Conservation (phyloP, 1,284 basidiomycete species). For the Testicularia cyperi region DNA sequence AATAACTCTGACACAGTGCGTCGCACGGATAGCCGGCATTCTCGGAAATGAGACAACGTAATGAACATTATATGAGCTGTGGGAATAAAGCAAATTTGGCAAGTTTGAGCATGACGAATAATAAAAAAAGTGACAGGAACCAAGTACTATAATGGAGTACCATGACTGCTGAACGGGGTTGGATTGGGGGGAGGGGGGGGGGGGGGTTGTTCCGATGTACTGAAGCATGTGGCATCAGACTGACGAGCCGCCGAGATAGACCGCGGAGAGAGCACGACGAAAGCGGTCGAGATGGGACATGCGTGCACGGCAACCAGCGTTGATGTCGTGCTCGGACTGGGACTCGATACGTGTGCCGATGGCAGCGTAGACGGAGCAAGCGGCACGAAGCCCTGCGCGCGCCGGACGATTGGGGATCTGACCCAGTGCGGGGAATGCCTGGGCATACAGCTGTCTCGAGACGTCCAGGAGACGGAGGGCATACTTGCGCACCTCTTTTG, state of each 20-base stretch:
- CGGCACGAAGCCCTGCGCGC: slow-evolving; percentile 40
- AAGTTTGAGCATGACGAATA: too few species aligned
- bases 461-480: slow-evolving; percentile 25
- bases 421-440: slow-evolving; percentile 32
- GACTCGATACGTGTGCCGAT: slow-evolving; percentile 33
- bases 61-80: too few species aligned
- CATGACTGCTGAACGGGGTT: too few species aligned
- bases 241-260: slow-evolving; percentile 28
- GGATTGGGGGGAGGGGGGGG: too few species aligned
- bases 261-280: slow-evolving; percentile 13
- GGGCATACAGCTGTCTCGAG: slow-evolving; percentile 27
- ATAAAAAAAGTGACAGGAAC: too few species aligned
- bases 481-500: slow-evolving; percentile 27
- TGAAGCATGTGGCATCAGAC: too few species aligned
- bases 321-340: slow-evolving; percentile 18
- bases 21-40: too few species aligned
- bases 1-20: too few species aligned
- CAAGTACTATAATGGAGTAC: too few species aligned
- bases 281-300: slow-evolving; percentile 26
- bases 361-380: slow-evolving; percentile 46
- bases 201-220: too few species aligned
- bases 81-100: too few species aligned
- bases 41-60: too few species aligned
- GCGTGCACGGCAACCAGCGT: slow-evolving; percentile 15
- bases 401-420: slow-evolving; percentile 40